Evolutionary conservation across 176 grass and related monocot genomes (phyloP).

Genomic region (Bonia amplexicaulis): DNA sequence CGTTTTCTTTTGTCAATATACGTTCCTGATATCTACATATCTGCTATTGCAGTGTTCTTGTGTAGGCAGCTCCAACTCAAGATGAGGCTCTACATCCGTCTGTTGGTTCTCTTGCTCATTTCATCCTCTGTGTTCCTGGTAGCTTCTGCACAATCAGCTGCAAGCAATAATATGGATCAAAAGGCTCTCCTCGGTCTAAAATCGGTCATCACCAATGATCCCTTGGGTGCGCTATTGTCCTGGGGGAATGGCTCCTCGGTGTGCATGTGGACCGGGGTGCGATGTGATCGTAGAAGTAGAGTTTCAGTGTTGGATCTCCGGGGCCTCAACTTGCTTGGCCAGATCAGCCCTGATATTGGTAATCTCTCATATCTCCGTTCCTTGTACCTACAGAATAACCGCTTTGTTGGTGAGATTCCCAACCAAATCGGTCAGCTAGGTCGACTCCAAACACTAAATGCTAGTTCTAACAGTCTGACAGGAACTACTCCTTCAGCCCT

Average conservation of each 20-base stretch:
- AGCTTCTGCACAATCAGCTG: not conserved
- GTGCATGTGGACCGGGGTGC: slow-evolving; percentile 16
- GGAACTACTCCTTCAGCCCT: slow-evolving; percentile 28
- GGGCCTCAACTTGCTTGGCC: slow-evolving; percentile 14
- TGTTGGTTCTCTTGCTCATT: not conserved
- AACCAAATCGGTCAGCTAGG: not conserved
- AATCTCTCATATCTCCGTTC: slow-evolving; percentile 30
- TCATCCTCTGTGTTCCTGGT: not conserved
- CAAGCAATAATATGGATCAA: not conserved
- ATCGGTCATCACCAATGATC: slow-evolving; percentile 17
- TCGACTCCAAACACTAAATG: slow-evolving; percentile 33
- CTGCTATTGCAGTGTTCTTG: too few relatives aligned
- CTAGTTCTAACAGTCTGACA: slow-evolving; percentile 32
- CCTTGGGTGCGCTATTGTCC: not conserved
- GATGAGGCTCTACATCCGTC: not conserved
- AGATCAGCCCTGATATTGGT: slow-evolving; percentile 9
- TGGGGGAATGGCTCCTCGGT: slow-evolving; percentile 2
- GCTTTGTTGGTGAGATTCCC: too few relatives aligned
- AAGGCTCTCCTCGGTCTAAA: slow-evolving; percentile 20
- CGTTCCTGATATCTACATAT: too few relatives aligned
- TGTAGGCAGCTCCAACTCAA: not conserved
- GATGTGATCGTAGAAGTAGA: not conserved
- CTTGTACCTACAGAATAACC: too few relatives aligned
- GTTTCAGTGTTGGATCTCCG: not conserved
- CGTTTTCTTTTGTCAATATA: too few relatives aligned